Conservation (phyloP, 2,329 filamentous ascomycete species). For the Fusarium beomiforme region DNA sequence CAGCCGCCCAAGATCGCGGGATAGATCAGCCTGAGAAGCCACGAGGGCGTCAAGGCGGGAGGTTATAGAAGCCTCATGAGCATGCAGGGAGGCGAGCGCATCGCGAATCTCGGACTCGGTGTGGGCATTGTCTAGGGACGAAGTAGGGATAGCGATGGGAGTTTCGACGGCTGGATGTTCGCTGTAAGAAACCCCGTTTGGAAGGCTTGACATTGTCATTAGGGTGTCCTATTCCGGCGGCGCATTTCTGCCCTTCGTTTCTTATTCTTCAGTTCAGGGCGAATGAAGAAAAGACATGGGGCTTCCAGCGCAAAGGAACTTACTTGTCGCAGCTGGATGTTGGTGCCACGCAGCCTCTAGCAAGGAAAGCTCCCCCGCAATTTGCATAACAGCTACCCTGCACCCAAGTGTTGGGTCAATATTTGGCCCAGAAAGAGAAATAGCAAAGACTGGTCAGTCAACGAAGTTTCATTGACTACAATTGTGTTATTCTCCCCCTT, state of each 20-base stretch:
- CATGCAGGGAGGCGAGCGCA: slow-evolving; percentile 78
- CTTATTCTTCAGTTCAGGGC: slow-evolving; percentile 24
- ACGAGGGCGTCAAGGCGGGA: slow-evolving; percentile 79
- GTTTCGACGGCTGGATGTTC: slow-evolving; percentile 46
- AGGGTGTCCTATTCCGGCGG: slow-evolving; percentile 50
- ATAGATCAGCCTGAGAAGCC: slow-evolving; percentile 85
- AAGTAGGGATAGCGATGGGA: slow-evolving; percentile 28
- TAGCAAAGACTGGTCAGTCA: not conserved
- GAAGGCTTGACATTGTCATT: slow-evolving; percentile 59
- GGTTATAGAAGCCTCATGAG: slow-evolving; percentile 79
- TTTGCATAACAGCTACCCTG: slow-evolving; percentile 32
- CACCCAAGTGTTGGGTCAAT: not conserved
- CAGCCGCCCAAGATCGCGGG: slow-evolving; percentile 85
- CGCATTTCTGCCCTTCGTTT: slow-evolving; percentile 53
- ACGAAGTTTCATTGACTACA: too few relatives aligned
- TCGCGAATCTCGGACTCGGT: slow-evolving; percentile 83
- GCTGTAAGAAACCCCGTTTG: slow-evolving; percentile 55
- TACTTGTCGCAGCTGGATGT: slow-evolving; percentile 28
- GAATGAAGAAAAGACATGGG: slow-evolving; percentile 20
- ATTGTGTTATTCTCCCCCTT: not conserved
- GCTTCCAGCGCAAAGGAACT: slow-evolving; percentile 23
- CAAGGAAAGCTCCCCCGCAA: slow-evolving; percentile 34
- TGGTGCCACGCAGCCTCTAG: slow-evolving; percentile 41
- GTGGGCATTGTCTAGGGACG: slow-evolving; percentile 72
- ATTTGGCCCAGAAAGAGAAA: too few relatives aligned